Percentiles rank a stretch among this genome's conserved stretches.
Evolutionary conservation across 495 filamentous ascomycete genomes (phyloP).

Genomic region (Sordaria brevicollis): DNA sequence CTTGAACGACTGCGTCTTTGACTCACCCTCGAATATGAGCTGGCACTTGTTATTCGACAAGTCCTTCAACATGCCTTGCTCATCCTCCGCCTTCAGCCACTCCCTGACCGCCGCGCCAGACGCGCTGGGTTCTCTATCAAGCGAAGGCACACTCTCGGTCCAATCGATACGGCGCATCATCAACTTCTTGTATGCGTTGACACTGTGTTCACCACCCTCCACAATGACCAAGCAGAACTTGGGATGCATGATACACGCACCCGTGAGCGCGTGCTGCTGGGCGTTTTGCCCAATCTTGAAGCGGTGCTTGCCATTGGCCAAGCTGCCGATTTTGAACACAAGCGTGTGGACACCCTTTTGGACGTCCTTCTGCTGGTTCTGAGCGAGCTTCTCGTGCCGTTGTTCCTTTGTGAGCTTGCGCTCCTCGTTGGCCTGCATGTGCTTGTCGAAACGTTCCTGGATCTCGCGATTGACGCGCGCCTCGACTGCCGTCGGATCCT

Average conservation of each 20-base stretch:
- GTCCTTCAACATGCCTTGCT: conserved; percentile 69
- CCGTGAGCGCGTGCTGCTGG: conserved; percentile 74
- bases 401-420: conserved; percentile 88
- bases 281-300: conserved; percentile 90
- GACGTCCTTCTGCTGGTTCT: conserved; percentile 80
- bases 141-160: conserved; percentile 74
- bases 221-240: conserved; percentile 81
- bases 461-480: conserved; percentile 88
- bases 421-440: conserved; percentile 71
- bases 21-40: conserved; percentile 80
- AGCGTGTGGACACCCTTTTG: conserved; percentile 71
- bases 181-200: conserved; percentile 70
- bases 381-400: conserved; percentile 69
- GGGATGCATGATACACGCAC: conserved; percentile 81
- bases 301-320: conserved; percentile 82
- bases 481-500: conserved; percentile 95
- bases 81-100: conserved; percentile 71
- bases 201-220: conserved; percentile 75
- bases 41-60: conserved; percentile 67
- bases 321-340: conserved; percentile 79
- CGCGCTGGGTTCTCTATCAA: conserved; percentile 38
- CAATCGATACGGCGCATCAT: conserved; percentile 91
- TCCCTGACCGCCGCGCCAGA: conserved; percentile 37
- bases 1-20: conserved; percentile 65
- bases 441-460: conserved; percentile 65